phyloP scores from a whole-genome alignment of 2,329 filamentous ascomycete species.

The Neofusicoccum ribis region DNA sequence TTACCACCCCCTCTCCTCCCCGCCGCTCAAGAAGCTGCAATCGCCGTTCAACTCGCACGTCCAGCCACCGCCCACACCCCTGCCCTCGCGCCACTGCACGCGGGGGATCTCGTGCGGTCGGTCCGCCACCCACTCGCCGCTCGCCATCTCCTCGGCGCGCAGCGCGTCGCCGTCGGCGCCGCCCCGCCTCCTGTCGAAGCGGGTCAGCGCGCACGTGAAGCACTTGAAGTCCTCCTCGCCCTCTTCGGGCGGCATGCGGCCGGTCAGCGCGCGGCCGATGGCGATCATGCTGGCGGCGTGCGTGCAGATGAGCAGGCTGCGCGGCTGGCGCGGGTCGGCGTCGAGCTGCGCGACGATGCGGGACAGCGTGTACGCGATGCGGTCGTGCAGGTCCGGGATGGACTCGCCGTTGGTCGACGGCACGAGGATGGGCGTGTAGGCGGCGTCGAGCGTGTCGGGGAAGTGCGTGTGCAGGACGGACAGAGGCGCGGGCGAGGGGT shows the following conservation, averaged over 20 bases:
- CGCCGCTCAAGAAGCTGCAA: slow-evolving; percentile 75
- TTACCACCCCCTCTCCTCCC: slow-evolving; percentile 87
- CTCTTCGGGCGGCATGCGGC: slow-evolving; percentile 68
- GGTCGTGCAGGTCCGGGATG: slow-evolving; percentile 75
- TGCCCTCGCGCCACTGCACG: slow-evolving; percentile 58
- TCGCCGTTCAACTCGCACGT: slow-evolving; percentile 77
- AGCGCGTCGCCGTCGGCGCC: slow-evolving; percentile 25
- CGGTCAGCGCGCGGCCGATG: slow-evolving; percentile 79
- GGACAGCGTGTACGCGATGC: slow-evolving; percentile 69
- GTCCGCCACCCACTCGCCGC: slow-evolving; percentile 29
- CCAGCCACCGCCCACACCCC: slow-evolving; percentile 76
- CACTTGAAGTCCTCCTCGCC: slow-evolving; percentile 79
- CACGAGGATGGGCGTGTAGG: slow-evolving; percentile 63
- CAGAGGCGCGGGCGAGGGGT: slow-evolving; percentile 73
- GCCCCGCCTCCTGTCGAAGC: slow-evolving; percentile 55
- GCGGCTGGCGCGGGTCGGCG: slow-evolving; percentile 59
- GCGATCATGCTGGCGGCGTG: slow-evolving; percentile 91
- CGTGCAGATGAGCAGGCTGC: slow-evolving; percentile 76
- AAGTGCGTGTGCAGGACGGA: slow-evolving; percentile 67
- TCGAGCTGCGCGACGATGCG: slow-evolving; percentile 74
- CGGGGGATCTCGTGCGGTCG: slow-evolving; percentile 40
- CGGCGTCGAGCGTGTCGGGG: slow-evolving; percentile 56
- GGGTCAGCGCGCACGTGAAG: slow-evolving; percentile 78
- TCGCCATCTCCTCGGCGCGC: slow-evolving; percentile 19
- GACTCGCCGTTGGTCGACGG: slow-evolving; percentile 77